Evolutionary conservation across 108 stramenopile species (phyloP).

Genomic region (Aurantiochytrium sp.): DNA sequence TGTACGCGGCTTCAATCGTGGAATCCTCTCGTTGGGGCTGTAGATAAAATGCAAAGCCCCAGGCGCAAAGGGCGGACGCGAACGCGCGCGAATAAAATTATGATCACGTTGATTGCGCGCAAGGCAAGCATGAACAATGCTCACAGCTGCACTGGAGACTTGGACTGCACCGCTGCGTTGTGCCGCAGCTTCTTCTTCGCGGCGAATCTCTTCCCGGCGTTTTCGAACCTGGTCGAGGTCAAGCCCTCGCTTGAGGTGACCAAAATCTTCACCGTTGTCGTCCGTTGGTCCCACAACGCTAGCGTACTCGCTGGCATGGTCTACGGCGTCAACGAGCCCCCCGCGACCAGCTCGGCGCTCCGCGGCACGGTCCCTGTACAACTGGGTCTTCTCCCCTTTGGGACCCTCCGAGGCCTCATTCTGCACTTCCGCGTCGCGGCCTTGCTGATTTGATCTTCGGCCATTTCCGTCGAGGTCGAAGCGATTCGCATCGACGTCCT

Average conservation of each 20-base stretch:
- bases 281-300: neutral
- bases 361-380: neutral
- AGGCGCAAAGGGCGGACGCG: neutral
- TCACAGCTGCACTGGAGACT: neutral
- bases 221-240: neutral
- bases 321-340: neutral
- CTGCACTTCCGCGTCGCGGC: too few relatives aligned
- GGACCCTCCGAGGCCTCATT: too few relatives aligned
- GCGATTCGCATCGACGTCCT: too few relatives aligned
- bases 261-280: neutral
- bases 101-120: neutral
- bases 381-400: neutral
- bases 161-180: neutral
- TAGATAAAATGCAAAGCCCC: neutral
- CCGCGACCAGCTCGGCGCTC: neutral
- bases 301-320: neutral
- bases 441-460: too few relatives aligned
- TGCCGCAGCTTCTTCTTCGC: neutral
- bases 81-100: neutral
- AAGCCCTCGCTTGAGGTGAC: neutral
- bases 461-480: too few relatives aligned
- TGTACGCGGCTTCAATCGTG: neutral
- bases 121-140: neutral
- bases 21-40: neutral
- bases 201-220: neutral